Conservation (phyloP, 164 flowering plant genomes). For the Chimonanthus praecox region DNA sequence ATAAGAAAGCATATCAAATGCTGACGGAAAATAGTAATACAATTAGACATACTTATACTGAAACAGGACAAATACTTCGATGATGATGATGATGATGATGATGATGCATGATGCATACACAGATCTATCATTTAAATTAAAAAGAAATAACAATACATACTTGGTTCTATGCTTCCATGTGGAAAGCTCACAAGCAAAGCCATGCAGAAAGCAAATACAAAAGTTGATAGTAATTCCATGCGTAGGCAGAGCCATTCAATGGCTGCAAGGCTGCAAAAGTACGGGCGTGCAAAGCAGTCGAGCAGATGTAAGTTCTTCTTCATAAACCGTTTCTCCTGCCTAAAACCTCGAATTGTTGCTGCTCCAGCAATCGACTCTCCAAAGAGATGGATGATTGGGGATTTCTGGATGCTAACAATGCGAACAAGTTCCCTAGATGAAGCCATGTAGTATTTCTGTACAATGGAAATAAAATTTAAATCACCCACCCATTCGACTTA, state of each 20-base stretch:
- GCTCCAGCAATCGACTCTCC: conserved; percentile 99
- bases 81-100: too few relatives aligned
- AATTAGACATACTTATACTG: too few relatives aligned
- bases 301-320: conserved; percentile 92
- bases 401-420: conserved; percentile 93
- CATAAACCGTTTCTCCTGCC: conserved; percentile 95
- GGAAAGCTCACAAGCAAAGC: conserved; percentile 91
- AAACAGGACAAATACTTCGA: too few relatives aligned
- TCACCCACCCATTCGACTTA: background rate
- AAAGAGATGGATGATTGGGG: conserved; percentile 92
- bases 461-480: conserved; percentile 5
- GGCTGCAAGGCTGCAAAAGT: conserved; percentile 92
- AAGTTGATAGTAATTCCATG: conserved; percentile 95
- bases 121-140: background rate
- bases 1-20: background rate
- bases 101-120: background rate
- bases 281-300: conserved; percentile 96
- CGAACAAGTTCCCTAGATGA: conserved; percentile 95
- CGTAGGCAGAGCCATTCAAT: conserved; percentile 99
- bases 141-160: conserved; percentile 36
- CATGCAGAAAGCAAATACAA: conserved; percentile 97
- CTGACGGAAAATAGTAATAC: background rate
- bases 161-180: conserved; percentile 91
- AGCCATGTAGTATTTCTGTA: conserved; percentile 99
- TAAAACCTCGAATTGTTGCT: conserved; percentile 93